Percentiles rank a stretch among this genome's conserved stretches.
These are phyloP conservation scores for Strigomonas culicis DNA, from an alignment of 208 protist species.

Conservation along the genomic window DNA sequence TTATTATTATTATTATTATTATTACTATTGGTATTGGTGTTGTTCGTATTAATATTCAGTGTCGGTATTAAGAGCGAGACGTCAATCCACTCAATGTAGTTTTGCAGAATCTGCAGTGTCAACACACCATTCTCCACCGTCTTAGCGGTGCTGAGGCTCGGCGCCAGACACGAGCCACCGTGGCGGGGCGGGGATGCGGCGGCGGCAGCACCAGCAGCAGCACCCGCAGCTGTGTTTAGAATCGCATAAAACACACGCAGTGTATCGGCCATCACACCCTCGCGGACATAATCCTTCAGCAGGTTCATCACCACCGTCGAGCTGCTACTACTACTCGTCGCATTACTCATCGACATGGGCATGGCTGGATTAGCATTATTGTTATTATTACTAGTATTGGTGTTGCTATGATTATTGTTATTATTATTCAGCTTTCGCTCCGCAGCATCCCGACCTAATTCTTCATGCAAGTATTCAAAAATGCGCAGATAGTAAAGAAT, in stretches of 20 bases:
- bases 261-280: too few species aligned
- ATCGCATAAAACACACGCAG: too few species aligned
- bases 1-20: constrained; percentile 9
- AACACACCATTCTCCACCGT: not conserved
- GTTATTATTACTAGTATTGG: not conserved
- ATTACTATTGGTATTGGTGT: not conserved
- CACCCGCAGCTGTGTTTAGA: too few species aligned
- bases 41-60: not conserved
- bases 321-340: not conserved
- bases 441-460: constrained; percentile 7
- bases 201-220: too few species aligned
- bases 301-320: not conserved
- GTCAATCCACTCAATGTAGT: constrained; percentile 83
- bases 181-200: too few species aligned
- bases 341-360: too few species aligned
- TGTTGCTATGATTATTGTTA: not conserved
- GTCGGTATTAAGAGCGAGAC: constrained; percentile 37
- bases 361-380: not conserved
- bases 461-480: constrained; percentile 87
- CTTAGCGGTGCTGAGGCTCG: not conserved
- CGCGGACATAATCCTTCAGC: too few species aligned
- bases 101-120: constrained; percentile 42
- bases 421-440: not conserved
- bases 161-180: too few species aligned
- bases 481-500: constrained; percentile 61